phyloP scores from a whole-genome alignment of 2,329 filamentous ascomycete genomes.

The Fusarium sp. region DNA sequence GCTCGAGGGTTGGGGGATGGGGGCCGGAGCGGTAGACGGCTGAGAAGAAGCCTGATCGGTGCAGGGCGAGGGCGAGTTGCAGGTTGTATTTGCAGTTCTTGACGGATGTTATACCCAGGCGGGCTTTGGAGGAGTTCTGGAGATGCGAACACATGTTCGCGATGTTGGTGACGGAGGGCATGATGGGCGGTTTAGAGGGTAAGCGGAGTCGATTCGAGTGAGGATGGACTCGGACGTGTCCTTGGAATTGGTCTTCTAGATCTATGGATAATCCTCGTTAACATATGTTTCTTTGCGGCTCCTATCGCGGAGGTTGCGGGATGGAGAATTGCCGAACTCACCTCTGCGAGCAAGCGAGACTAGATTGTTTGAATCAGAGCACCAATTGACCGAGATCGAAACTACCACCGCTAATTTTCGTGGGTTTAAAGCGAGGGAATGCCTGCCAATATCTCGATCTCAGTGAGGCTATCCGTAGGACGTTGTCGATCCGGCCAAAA shows the following conservation, averaged over 20 bases:
- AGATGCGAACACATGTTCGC: slow-evolving; percentile 88
- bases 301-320: neutral
- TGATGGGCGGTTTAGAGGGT: slow-evolving; percentile 33
- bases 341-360: slow-evolving; percentile 12
- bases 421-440: slow-evolving; percentile 22
- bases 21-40: slow-evolving; percentile 79
- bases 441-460: slow-evolving; percentile 20
- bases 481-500: slow-evolving; percentile 37
- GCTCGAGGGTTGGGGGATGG: slow-evolving; percentile 63
- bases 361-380: neutral
- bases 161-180: slow-evolving; percentile 72
- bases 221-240: neutral
- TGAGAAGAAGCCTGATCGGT: slow-evolving; percentile 84
- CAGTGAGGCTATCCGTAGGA: slow-evolving; percentile 11
- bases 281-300: neutral
- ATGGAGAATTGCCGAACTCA: slow-evolving; percentile 6
- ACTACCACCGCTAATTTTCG: slow-evolving; percentile 3
- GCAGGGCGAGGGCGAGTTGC: slow-evolving; percentile 77
- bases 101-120: slow-evolving; percentile 85
- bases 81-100: slow-evolving; percentile 85
- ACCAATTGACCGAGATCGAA: neutral
- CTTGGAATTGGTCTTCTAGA: neutral
- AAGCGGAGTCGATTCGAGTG: neutral
- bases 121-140: slow-evolving; percentile 87
- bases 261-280: slow-evolving; percentile 16